A percentile compares a stretch with the other conserved stretches of the same genome.
These are phyloP conservation scores for Ophiosphaerella korrae DNA, from an alignment of 2,329 filamentous ascomycete species.

Conservation along the genomic window DNA sequence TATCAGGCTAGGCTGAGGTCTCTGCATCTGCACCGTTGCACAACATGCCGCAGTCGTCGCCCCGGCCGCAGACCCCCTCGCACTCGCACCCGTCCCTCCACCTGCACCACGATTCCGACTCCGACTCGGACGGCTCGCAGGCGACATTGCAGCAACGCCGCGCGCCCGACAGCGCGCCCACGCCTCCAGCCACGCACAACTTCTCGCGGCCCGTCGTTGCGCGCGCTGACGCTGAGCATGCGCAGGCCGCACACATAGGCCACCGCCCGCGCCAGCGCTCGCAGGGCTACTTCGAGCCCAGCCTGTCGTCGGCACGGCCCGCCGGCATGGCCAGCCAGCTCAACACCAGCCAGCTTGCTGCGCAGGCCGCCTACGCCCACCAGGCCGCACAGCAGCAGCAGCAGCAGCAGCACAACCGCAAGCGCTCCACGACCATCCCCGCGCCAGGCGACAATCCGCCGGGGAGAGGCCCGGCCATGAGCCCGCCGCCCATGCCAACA, in stretches of 20 bases:
- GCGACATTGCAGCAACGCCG: slow-evolving; percentile 44
- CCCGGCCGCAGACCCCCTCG: slow-evolving; percentile 41
- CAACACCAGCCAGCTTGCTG: slow-evolving; percentile 77
- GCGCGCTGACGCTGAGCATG: slow-evolving; percentile 35
- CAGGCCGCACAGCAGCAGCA: slow-evolving; percentile 55
- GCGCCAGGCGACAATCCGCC: slow-evolving; percentile 51
- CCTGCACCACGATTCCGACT: slow-evolving; percentile 23
- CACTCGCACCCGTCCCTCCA: slow-evolving; percentile 31
- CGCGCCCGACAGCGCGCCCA: not conserved
- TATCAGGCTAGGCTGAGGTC: not conserved
- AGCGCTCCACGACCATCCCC: slow-evolving; percentile 76
- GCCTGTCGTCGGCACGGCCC: slow-evolving; percentile 64
- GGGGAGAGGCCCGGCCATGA: slow-evolving; percentile 55
- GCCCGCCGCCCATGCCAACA: slow-evolving; percentile 58
- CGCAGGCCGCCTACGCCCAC: slow-evolving; percentile 75
- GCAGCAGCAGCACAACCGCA: slow-evolving; percentile 53
- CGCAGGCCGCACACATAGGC: slow-evolving; percentile 48
- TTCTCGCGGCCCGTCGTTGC: slow-evolving; percentile 45
- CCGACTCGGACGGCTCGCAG: slow-evolving; percentile 49
- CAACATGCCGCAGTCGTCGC: slow-evolving; percentile 39
- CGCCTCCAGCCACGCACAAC: slow-evolving; percentile 34
- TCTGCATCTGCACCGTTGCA: not conserved
- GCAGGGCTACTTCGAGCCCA: slow-evolving; percentile 78
- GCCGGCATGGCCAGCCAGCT: slow-evolving; percentile 47
- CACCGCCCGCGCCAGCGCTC: slow-evolving; percentile 71